Conservation (phyloP, 805 yeast genomes). For the Sugiyamaella boreocaroliniensis region DNA sequence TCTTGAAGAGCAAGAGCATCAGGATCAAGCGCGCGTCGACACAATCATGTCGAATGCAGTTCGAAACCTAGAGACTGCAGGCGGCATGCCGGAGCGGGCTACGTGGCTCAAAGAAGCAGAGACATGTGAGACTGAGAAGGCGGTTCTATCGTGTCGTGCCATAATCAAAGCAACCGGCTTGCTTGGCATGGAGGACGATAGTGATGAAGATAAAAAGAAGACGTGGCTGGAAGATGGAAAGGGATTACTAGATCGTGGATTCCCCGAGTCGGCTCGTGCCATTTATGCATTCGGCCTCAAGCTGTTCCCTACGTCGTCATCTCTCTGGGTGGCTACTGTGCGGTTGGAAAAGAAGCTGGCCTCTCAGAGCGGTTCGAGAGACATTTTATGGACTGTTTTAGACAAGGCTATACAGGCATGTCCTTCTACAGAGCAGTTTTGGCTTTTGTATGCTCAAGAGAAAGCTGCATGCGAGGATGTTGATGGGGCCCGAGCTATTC, state of each 20-base stretch:
- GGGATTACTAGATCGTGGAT: constrained; percentile 22
- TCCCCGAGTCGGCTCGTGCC: constrained; percentile 38
- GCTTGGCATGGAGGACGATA: constrained; percentile 28
- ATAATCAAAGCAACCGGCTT: constrained; percentile 41
- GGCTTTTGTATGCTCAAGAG: constrained; percentile 69
- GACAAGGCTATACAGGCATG: constrained; percentile 47
- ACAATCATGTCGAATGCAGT: constrained; percentile 46
- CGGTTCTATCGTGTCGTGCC: constrained; percentile 44
- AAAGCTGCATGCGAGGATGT: constrained; percentile 48
- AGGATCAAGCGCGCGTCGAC: constrained; percentile 33
- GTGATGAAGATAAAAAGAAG: constrained; percentile 21
- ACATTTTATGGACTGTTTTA: constrained; percentile 40
- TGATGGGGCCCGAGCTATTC: constrained; percentile 46
- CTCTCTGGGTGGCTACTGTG: constrained; percentile 23
- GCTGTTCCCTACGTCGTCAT: constrained; percentile 38
- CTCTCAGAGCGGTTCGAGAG: constrained; percentile 12
- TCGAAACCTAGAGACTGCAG: constrained; percentile 35
- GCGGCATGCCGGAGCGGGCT: constrained; percentile 31
- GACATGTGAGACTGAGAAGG: constrained; percentile 43
- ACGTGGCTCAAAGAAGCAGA: constrained; percentile 56
- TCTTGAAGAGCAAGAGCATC: constrained; percentile 50
- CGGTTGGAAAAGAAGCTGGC: constrained; percentile 26
- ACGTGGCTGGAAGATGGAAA: constrained; percentile 37
- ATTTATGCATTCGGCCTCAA: constrained; percentile 43
- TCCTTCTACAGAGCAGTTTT: constrained; percentile 45